phyloP scores from a whole-genome alignment of 768 basidiomycete species.

The Leccinum olivaceopallidum region DNA sequence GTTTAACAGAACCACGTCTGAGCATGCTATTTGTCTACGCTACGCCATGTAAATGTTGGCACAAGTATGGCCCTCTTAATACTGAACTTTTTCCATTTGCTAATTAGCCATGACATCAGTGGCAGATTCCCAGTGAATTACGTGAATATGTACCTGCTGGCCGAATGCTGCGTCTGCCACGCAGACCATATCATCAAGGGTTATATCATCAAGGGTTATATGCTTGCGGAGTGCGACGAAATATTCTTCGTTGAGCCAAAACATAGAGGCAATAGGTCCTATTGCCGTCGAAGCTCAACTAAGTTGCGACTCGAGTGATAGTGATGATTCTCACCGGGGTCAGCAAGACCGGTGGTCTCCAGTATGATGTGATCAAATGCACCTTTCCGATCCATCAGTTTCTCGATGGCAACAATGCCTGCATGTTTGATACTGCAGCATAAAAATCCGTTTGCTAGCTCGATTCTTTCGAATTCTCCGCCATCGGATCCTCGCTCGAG shows the following conservation, averaged over 20 bases:
- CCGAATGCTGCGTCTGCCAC: constrained; percentile 92
- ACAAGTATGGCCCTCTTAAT: background rate
- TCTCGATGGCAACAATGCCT: constrained; percentile 92
- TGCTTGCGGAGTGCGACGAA: constrained; percentile 64
- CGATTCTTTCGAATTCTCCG: constrained; percentile 75
- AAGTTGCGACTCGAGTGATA: background rate
- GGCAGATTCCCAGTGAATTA: constrained; percentile 32
- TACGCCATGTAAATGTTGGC: constrained; percentile 32
- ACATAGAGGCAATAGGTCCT: constrained; percentile 87
- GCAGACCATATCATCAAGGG: constrained; percentile 84
- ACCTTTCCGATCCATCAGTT: constrained; percentile 82
- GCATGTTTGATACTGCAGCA: constrained; percentile 97
- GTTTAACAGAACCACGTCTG: constrained; percentile 91
- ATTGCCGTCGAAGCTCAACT: constrained; percentile 6
- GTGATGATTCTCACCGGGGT: constrained; percentile 64
- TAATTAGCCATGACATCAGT: constrained; percentile 29
- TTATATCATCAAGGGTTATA: constrained; percentile 41
- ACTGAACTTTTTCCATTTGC: constrained; percentile 78
- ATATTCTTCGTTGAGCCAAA: constrained; percentile 87
- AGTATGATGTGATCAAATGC: constrained; percentile 94
- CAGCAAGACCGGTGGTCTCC: constrained; percentile 95
- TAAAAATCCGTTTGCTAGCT: constrained; percentile 95
- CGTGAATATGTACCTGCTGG: constrained; percentile 42
- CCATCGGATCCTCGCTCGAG: constrained; percentile 60
- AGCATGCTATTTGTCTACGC: constrained; percentile 79